These are phyloP conservation scores for Pseudonitzschia pungens DNA, from an alignment of 108 stramenopile species.

Conservation along the genomic window DNA sequence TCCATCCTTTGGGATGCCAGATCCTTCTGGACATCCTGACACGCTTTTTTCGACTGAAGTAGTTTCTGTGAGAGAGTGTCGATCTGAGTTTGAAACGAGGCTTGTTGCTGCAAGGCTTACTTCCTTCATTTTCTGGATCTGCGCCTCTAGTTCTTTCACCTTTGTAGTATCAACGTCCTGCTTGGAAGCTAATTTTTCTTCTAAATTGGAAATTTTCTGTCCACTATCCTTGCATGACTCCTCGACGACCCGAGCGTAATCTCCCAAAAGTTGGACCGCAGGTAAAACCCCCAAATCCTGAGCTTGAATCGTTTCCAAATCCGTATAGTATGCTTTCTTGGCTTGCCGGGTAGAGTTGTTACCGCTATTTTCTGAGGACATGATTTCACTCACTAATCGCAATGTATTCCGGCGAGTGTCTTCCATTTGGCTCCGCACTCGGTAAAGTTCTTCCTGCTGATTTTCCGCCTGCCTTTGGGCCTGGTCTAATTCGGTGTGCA, in stretches of 20 bases:
- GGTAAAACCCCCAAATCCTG: conserved; percentile 50
- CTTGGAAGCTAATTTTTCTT: conserved; percentile 47
- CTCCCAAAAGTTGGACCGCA: conserved; percentile 55
- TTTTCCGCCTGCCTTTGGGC: conserved; percentile 55
- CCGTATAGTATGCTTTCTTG: conserved; percentile 49
- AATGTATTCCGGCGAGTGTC: conserved; percentile 62
- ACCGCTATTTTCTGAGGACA: conserved; percentile 23
- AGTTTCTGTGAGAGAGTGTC: conserved; percentile 52
- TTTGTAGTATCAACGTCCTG: conserved; percentile 61
- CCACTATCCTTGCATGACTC: conserved; percentile 47
- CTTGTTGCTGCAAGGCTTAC: conserved; percentile 50
- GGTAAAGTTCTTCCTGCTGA: conserved; percentile 71
- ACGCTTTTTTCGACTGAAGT: conserved; percentile 52
- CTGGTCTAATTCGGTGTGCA: conserved; percentile 71
- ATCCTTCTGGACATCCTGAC: conserved; percentile 70
- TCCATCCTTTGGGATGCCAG: conserved; percentile 76
- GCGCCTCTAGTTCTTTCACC: conserved; percentile 51
- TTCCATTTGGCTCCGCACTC: conserved; percentile 64
- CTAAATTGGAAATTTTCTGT: conserved; percentile 49
- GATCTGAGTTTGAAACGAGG: conserved; percentile 40
- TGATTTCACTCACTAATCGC: conserved; percentile 57
- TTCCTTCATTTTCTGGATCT: conserved; percentile 47
- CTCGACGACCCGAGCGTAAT: conserved; percentile 44
- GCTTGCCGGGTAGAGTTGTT: conserved; percentile 13
- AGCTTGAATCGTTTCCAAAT: conserved; percentile 62